phyloP scores from a whole-genome alignment of 75 land plant genomes.

The Azolla pinnata region DNA sequence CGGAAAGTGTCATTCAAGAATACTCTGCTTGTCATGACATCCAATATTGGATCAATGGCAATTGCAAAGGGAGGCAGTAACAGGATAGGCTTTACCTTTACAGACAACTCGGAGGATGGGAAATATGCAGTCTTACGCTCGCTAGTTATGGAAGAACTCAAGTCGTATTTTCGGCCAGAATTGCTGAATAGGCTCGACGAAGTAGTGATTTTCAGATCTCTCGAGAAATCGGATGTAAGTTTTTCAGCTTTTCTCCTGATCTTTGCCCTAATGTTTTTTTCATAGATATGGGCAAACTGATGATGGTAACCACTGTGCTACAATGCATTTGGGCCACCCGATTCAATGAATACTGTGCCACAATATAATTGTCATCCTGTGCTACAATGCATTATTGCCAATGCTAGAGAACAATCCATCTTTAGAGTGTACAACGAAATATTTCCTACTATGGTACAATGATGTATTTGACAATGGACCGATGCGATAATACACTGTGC shows the following conservation, averaged over 20 bases:
- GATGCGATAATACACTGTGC: too few species aligned
- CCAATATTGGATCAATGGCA: conserved; percentile 73
- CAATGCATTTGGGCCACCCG: too few species aligned
- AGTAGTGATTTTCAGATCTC: conserved; percentile 74
- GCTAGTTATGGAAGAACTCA: conserved; percentile 77
- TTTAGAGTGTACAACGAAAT: too few species aligned
- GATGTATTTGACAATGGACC: too few species aligned
- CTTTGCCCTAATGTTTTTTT: too few species aligned
- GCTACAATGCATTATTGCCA: too few species aligned
- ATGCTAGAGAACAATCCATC: too few species aligned
- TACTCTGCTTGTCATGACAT: conserved; percentile 83
- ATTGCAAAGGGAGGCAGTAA: conserved; percentile 62
- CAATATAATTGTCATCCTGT: too few species aligned
- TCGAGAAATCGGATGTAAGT: conserved; percentile 69
- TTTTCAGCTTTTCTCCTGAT: not conserved
- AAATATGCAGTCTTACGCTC: conserved; percentile 51
- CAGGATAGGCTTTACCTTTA: conserved; percentile 40
- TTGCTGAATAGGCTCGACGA: conserved; percentile 88
- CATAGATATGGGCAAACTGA: too few species aligned
- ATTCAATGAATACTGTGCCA: too few species aligned
- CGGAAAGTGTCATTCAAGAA: conserved; percentile 85
- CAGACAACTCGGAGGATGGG: conserved; percentile 41
- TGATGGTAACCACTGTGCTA: too few species aligned
- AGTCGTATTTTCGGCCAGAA: conserved; percentile 85
- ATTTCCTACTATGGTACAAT: too few species aligned